Percentiles rank a stretch among this genome's conserved stretches.
Evolutionary conservation across 2,329 filamentous ascomycete genomes (phyloP).

Genomic region (Calonectria pseudoreteaudii): DNA sequence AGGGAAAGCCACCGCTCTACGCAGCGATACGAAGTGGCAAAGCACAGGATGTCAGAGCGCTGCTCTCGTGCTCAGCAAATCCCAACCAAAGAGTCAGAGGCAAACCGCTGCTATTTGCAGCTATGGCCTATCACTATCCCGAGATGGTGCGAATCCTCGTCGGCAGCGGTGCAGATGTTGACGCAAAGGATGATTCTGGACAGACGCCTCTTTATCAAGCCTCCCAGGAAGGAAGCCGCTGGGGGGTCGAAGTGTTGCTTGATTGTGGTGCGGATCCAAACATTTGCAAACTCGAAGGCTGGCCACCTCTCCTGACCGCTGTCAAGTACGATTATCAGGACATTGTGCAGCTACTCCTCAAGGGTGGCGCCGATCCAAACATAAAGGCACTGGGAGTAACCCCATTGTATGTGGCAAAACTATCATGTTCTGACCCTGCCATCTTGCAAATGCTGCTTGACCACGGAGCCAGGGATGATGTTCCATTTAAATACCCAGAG

Average conservation of each 20-base stretch:
- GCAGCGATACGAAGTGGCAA: background rate
- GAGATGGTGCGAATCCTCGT: background rate
- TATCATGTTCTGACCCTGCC: background rate
- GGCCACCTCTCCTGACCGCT: background rate
- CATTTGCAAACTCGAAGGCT: background rate
- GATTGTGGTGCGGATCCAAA: background rate
- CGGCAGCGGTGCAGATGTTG: background rate
- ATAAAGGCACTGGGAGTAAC: background rate
- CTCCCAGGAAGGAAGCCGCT: background rate
- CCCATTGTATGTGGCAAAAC: background rate
- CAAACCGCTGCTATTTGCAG: background rate
- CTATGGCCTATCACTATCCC: background rate
- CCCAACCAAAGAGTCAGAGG: background rate
- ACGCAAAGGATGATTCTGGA: background rate
- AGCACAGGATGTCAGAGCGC: background rate
- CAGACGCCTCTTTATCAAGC: background rate
- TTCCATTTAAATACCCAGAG: background rate
- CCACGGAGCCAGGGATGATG: background rate
- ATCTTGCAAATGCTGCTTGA: background rate
- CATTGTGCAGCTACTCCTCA: background rate
- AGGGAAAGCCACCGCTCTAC: background rate
- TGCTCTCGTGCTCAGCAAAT: background rate
- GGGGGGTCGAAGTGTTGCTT: background rate
- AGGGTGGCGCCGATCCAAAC: background rate
- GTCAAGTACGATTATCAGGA: background rate